These are phyloP conservation scores for Trichoderma brevicompactum DNA, from an alignment of 2,329 filamentous ascomycete species.

Conservation along the genomic window DNA sequence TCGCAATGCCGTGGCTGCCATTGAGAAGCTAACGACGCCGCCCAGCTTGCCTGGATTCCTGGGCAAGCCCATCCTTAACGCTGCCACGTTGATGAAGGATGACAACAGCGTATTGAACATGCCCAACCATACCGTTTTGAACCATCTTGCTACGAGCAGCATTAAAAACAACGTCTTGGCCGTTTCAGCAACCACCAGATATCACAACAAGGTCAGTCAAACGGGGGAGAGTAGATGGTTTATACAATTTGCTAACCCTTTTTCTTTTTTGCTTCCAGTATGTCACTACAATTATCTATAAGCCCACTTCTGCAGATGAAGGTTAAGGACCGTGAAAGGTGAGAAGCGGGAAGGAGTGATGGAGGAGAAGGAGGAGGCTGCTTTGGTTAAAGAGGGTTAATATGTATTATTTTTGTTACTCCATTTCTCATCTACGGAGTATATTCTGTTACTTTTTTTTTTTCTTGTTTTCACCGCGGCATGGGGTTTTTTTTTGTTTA, in stretches of 20 bases:
- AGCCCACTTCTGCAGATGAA: conserved; percentile 71
- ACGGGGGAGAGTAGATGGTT: too few species aligned
- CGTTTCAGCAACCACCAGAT: conserved; percentile 95
- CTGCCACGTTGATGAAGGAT: conserved; percentile 89
- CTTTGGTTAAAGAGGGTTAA: conserved; percentile 1
- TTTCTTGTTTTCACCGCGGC: not conserved
- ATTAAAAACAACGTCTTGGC: conserved; percentile 97
- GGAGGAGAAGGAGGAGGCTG: not conserved
- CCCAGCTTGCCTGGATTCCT: conserved; percentile 88
- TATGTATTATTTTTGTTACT: conserved; percentile 8
- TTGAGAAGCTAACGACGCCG: conserved; percentile 79
- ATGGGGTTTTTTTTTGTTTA: not conserved
- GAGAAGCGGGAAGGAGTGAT: not conserved
- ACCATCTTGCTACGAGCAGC: conserved; percentile 95
- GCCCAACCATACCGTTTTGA: conserved; percentile 95
- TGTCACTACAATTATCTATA: conserved; percentile 97
- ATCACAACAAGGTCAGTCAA: conserved; percentile 80
- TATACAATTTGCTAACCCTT: not conserved
- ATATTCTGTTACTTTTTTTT: not conserved
- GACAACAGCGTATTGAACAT: conserved; percentile 96
- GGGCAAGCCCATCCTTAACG: conserved; percentile 92
- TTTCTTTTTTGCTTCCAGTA: conserved; percentile 62
- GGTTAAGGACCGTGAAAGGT: conserved; percentile 33
- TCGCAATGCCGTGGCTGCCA: conserved; percentile 73
- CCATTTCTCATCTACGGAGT: not conserved